phyloP scores from a whole-genome alignment of 2,329 filamentous ascomycete species.

The Alternaria conjuncta region DNA sequence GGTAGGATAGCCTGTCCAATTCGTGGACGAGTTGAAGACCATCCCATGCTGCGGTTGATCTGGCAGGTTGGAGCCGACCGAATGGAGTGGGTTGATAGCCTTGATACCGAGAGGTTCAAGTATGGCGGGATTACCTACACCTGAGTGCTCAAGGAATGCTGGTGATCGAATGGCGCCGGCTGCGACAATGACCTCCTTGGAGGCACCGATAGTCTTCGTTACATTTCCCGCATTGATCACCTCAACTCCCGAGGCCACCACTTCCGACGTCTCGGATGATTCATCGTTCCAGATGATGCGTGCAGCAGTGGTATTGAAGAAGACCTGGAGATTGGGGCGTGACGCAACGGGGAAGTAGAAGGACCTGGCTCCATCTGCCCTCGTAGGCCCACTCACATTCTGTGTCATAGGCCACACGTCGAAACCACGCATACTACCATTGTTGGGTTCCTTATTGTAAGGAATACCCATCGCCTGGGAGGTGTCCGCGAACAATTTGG shows the following conservation, averaged over 20 bases:
- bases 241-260: slow-evolving; percentile 34
- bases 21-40: slow-evolving; percentile 32
- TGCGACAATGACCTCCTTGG: slow-evolving; percentile 44
- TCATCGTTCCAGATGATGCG: slow-evolving; percentile 47
- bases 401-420: slow-evolving; percentile 52
- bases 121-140: slow-evolving; percentile 43
- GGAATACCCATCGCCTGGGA: slow-evolving; percentile 44
- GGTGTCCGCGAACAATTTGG: slow-evolving; percentile 47
- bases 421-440: slow-evolving; percentile 54
- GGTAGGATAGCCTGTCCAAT: slow-evolving; percentile 48
- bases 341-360: slow-evolving; percentile 54
- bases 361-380: slow-evolving; percentile 56
- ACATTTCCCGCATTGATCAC: slow-evolving; percentile 24
- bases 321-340: slow-evolving; percentile 53
- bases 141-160: slow-evolving; percentile 45
- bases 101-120: slow-evolving; percentile 31
- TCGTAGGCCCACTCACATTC: slow-evolving; percentile 46
- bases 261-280: not conserved
- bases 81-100: slow-evolving; percentile 25
- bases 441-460: slow-evolving; percentile 53
- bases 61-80: slow-evolving; percentile 45
- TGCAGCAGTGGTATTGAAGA: slow-evolving; percentile 52
- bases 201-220: slow-evolving; percentile 23
- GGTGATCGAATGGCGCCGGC: slow-evolving; percentile 46
- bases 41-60: slow-evolving; percentile 43